Evolutionary conservation across 495 filamentous ascomycete genomes (phyloP), one percentile per base, ranked within the genome.

Genomic region (Trichoderma virens): DNA sequence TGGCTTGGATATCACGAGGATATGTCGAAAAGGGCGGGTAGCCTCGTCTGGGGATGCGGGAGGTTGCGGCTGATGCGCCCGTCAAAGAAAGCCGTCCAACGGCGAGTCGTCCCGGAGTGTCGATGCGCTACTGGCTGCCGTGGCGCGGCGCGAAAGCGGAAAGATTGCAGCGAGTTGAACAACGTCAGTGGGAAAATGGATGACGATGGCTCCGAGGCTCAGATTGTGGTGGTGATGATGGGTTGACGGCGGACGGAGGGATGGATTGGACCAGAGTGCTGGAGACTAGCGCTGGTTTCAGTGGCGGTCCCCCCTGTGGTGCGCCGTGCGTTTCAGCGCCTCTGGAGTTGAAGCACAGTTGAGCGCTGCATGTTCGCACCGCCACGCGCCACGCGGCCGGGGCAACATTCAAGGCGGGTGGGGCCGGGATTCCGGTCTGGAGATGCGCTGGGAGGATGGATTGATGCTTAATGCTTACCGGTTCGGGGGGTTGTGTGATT

Each of bases 361-460:
- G 6, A 45, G 41, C 41, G 41, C 41, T 18, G 3, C 41, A 45
- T 7, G n/a, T 18, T 28, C 25, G 51, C 51, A 56, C 51, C 51
- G 51, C 51, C 51, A 56, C 51, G 51, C 51, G 20, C 51, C 51
- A 56, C 51, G 51, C 51, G 51, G 51, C 51, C 41, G 41, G 41
- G 41, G 41, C 14, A 20, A 20, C 41, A 16, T 0, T 35, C 13
- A 18, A 5, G n/a, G 41, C n/a, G 13, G 5, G 51, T 56, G 51
- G 51, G 51, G 51, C 51, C 51, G 51, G 51, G 23, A 56, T 20
- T 56, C 51, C 51, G 51, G 51, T 6, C 51, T 56, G 51, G 51
- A 56, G 25, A 56, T 56, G 51, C 9, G 20, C n/a, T 14, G 51
- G 23, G 20, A 25, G 11, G 51, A 27, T 45, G 9, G 9, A 28